These are phyloP conservation scores for Cytospora piceae DNA, from an alignment of 2,329 filamentous ascomycete genomes.

Conservation along the genomic window DNA sequence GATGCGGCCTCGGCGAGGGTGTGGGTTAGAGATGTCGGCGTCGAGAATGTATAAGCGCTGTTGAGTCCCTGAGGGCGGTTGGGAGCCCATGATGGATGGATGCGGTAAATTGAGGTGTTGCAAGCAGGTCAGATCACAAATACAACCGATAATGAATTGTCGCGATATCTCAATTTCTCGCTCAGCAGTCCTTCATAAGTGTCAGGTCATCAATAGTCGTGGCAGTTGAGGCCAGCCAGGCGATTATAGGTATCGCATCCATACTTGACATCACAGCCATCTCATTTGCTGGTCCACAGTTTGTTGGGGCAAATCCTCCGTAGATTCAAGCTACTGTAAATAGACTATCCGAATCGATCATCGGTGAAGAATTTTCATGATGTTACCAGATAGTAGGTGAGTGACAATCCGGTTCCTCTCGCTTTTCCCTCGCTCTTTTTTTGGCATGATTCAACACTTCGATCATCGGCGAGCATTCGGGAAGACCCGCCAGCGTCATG, in stretches of 20 bases:
- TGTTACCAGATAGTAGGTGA: background rate
- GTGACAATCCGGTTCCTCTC: background rate
- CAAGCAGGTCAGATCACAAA: too few species aligned
- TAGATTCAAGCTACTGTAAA: background rate
- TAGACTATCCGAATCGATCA: background rate
- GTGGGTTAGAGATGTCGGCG: conserved; percentile 34
- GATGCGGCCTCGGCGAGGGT: conserved; percentile 32
- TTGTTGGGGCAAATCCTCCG: background rate
- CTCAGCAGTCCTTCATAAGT: background rate
- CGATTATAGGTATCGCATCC: background rate
- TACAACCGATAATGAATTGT: too few species aligned
- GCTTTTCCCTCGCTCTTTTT: background rate
- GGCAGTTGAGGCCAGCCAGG: background rate
- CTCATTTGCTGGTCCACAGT: background rate
- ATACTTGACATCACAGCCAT: background rate
- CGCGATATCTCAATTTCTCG: too few species aligned
- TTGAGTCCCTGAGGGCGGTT: background rate
- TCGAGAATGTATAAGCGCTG: conserved; percentile 38
- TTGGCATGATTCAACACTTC: background rate
- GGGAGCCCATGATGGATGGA: conserved; percentile 25
- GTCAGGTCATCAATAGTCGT: background rate
- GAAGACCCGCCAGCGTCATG: background rate
- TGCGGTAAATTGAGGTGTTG: background rate
- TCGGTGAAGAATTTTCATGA: background rate
- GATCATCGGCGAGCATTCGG: background rate